These are phyloP conservation scores for Phlebiopsis gigantea DNA, from an alignment of 768 basidiomycete species.

Conservation along the genomic window DNA sequence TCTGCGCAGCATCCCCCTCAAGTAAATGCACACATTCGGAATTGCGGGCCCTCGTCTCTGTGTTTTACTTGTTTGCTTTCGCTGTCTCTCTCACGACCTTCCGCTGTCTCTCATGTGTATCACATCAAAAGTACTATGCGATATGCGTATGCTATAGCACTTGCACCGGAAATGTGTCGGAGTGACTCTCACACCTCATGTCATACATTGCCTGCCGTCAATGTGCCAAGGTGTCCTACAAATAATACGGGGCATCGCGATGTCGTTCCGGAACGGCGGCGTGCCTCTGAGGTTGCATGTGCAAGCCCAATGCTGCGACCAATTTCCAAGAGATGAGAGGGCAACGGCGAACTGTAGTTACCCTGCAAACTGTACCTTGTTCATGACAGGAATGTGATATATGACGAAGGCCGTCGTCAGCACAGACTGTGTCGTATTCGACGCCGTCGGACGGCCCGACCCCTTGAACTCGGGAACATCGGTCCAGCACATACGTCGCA, in stretches of 20 bases:
- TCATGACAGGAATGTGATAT: neutral
- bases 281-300: neutral
- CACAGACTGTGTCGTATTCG: neutral
- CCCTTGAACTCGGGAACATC: neutral
- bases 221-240: no score
- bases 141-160: conserved; percentile 23
- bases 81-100: conserved; percentile 6
- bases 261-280: neutral
- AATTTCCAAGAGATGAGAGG: neutral
- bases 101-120: conserved; percentile 20
- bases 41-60: conserved; percentile 16
- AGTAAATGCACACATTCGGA: conserved; percentile 48
- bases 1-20: conserved; percentile 79
- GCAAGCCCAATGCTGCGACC: neutral
- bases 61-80: conserved; percentile 24
- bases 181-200: no score
- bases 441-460: neutral
- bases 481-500: neutral
- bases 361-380: neutral
- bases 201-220: no score
- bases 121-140: conserved; percentile 33
- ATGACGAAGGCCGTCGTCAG: neutral
- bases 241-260: neutral
- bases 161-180: neutral
- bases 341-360: neutral